These are phyloP conservation scores for Chaetomiaceae sp. DNA, from an alignment of 2,329 filamentous ascomycete genomes.

Conservation along the genomic window DNA sequence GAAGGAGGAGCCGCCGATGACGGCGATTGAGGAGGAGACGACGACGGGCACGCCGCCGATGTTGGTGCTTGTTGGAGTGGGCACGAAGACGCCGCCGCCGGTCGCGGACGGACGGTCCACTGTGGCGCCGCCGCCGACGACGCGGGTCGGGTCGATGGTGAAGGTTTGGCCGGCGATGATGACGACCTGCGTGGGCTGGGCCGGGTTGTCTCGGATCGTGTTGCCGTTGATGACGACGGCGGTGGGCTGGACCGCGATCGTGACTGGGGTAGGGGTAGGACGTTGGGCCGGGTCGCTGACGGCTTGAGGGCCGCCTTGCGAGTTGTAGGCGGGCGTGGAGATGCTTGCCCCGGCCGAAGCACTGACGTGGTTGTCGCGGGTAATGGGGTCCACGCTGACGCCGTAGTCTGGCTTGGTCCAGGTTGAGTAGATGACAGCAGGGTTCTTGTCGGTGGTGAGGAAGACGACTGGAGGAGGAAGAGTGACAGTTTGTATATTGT, in stretches of 20 bases:
- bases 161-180: conserved; percentile 40
- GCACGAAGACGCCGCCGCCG: conserved; percentile 27
- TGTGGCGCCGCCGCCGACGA: conserved; percentile 42
- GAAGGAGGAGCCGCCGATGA: conserved; percentile 41
- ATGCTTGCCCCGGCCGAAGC: conserved; percentile 5
- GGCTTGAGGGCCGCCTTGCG: conserved; percentile 1
- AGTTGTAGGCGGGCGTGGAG: conserved; percentile 18
- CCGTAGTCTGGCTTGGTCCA: conserved; percentile 38
- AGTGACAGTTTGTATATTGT: conserved; percentile 13
- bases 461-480: conserved; percentile 34
- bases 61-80: conserved; percentile 35
- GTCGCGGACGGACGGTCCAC: conserved; percentile 37
- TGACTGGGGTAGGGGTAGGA: conserved; percentile 29
- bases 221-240: conserved; percentile 44
- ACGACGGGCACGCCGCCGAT: conserved; percentile 39
- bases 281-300: neutral
- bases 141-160: conserved; percentile 43
- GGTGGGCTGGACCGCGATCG: conserved; percentile 40
- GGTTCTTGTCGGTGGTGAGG: conserved; percentile 52
- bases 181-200: conserved; percentile 38
- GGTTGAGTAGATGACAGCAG: conserved; percentile 42
- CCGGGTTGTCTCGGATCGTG: conserved; percentile 39
- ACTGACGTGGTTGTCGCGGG: conserved; percentile 20
- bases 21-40: conserved; percentile 37
- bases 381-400: conserved; percentile 22